Evolutionary conservation across 2,329 filamentous ascomycete species (phyloP), one percentile per base, ranked within the genome.

Genomic region (Fusarium acutatum): DNA sequence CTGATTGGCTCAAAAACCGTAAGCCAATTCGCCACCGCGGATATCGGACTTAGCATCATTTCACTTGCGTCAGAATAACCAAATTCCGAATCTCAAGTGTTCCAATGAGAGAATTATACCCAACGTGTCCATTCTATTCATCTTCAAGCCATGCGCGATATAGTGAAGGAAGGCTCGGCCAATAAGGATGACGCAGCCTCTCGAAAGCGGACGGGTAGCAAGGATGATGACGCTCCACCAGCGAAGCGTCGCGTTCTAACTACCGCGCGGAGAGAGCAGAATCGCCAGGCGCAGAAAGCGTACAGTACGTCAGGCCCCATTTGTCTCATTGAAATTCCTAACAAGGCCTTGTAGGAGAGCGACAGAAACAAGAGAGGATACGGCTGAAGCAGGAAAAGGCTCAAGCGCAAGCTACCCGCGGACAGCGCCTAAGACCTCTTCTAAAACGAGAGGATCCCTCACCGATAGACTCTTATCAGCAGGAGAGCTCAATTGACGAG

Each of bases 201-300:
- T 17, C 22, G 1, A 6, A 52, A 49, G 18, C 60, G n/a, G 9
- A 6, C 20, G 7, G 4, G 13, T 2, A 5, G 20, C 2, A 17
- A n/a, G 18, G 47, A 17, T 11, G 11, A 43, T 43, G 41, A 26
- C 9, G 7, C 34, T 5, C 52, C 54, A 1, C 22, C 69, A 5
- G 5, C 50, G 9, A 56, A 71, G 38, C 64, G 58, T 11, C 71
- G 78, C 22, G 60, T 72, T 12, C 0, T 79, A 1, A 79, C 78
- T 0, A 41, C 53, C 1, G 78, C 78, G 1, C 43, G 78, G 3
- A 77, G 72, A 26, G 78, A 79, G 30, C 76, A 79, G 53, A 80
- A 80, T 52, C 69, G 77, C 1, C 14, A 64, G 7, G 76, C 78
- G 1, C 78, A 80, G 37, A 73, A 67, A 32, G 67, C 68, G 5